These are phyloP conservation scores for Calocybe cyanea DNA, from an alignment of 768 basidiomycete genomes.

Conservation along the genomic window DNA sequence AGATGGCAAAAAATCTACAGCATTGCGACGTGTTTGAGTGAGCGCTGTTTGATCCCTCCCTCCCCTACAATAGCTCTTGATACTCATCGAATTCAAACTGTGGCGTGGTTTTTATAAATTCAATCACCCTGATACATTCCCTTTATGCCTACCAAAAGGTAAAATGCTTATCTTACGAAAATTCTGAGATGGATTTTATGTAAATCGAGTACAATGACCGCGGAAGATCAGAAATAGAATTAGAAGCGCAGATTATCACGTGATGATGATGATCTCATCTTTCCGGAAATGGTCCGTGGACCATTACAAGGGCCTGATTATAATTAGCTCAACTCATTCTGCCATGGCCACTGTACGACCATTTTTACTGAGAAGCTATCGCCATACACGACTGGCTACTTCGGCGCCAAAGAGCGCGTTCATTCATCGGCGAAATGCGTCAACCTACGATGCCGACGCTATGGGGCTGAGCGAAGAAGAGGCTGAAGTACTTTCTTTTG, in stretches of 20 bases:
- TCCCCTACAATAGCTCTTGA: too few species aligned
- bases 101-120: too few species aligned
- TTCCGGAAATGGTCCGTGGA: constrained; percentile 18
- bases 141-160: too few species aligned
- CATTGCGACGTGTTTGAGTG: too few species aligned
- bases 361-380: constrained; percentile 1
- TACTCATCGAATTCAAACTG: too few species aligned
- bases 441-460: constrained; percentile 68
- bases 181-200: too few species aligned
- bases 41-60: too few species aligned
- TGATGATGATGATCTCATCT: neutral
- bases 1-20: too few species aligned
- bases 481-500: constrained; percentile 51
- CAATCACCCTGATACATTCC: too few species aligned
- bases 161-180: too few species aligned
- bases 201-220: too few species aligned
- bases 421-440: constrained; percentile 32
- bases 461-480: constrained; percentile 81
- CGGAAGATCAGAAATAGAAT: neutral
- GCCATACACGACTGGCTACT: neutral
- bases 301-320: too few species aligned
- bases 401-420: constrained; percentile 1
- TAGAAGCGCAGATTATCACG: neutral
- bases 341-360: constrained; percentile 14
- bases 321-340: neutral